phyloP scores from a whole-genome alignment of 1,284 basidiomycete genomes.

The Erythrobasidium hasegawianum region DNA sequence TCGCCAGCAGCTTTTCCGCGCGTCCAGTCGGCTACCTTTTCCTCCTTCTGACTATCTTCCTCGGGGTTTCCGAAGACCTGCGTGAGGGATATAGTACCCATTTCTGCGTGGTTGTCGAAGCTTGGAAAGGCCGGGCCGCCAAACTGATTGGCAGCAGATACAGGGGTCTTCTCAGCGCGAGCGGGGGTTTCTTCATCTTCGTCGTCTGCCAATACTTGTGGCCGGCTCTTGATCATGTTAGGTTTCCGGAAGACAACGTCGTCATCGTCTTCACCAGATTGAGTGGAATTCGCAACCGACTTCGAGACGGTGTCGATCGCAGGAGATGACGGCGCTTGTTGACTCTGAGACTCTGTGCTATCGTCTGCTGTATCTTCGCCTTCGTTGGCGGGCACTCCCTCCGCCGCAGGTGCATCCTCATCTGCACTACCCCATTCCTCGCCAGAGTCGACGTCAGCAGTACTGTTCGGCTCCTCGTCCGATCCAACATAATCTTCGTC shows the following conservation, averaged over 20 bases:
- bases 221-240: background rate
- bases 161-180: background rate
- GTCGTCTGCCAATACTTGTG: background rate
- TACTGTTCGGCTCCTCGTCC: slow-evolving; percentile 7
- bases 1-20: slow-evolving; percentile 1
- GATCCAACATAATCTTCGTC: slow-evolving; percentile 29
- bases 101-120: slow-evolving; percentile 5
- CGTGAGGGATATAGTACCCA: slow-evolving; percentile 22
- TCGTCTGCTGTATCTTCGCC: background rate
- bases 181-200: slow-evolving; percentile 1
- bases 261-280: slow-evolving; percentile 7
- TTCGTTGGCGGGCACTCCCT: background rate
- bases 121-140: background rate
- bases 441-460: slow-evolving; percentile 1
- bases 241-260: slow-evolving; percentile 5
- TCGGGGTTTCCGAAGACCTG: slow-evolving; percentile 25
- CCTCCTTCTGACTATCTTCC: slow-evolving; percentile 16
- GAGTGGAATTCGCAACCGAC: background rate
- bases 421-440: slow-evolving; percentile 23
- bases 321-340: background rate
- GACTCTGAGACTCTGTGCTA: background rate
- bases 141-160: background rate
- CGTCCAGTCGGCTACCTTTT: slow-evolving; percentile 2
- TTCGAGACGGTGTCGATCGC: background rate
- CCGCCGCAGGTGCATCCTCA: background rate